Conservation (phyloP, 2,329 filamentous ascomycete species). For the Acarospora socialis region DNA sequence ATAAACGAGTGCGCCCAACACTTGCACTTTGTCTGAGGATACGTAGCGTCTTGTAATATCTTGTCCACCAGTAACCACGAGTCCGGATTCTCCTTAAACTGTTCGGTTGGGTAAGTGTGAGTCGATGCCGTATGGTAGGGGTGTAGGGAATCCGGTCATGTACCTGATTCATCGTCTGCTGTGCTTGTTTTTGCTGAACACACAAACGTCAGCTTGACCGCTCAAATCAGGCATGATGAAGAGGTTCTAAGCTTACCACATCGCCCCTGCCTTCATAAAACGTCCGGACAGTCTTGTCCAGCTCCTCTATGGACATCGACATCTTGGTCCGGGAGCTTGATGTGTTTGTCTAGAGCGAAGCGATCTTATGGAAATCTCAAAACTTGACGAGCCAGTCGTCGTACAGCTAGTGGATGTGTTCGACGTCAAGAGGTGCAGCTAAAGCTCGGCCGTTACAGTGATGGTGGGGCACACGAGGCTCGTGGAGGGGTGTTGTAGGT, state of each 20-base stretch:
- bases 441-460: no score
- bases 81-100: slow-evolving; percentile 99
- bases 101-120: slow-evolving; percentile 15
- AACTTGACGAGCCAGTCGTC: no score
- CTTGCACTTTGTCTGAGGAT: slow-evolving; percentile 92
- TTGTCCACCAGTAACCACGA: slow-evolving; percentile 96
- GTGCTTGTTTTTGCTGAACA: slow-evolving; percentile 83
- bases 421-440: no score
- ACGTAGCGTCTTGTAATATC: slow-evolving; percentile 83
- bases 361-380: no score
- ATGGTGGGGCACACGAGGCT: no score
- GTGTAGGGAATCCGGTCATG: slow-evolving; percentile 18
- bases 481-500: no score
- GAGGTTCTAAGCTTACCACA: slow-evolving; percentile 45
- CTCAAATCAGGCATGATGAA: slow-evolving; percentile 14
- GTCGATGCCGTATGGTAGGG: slow-evolving; percentile 1
- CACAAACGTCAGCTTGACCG: slow-evolving; percentile 26
- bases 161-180: slow-evolving; percentile 86
- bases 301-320: slow-evolving; percentile 71
- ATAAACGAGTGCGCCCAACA: slow-evolving; percentile 12
- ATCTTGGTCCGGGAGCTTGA: no score
- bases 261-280: slow-evolving; percentile 97
- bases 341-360: no score
- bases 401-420: no score
- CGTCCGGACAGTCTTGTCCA: slow-evolving; percentile 89